A percentile compares a stretch with the other conserved stretches of the same genome.
Conservation (phyloP, 257 asterid species). For the Echium plantagineum region DNA sequence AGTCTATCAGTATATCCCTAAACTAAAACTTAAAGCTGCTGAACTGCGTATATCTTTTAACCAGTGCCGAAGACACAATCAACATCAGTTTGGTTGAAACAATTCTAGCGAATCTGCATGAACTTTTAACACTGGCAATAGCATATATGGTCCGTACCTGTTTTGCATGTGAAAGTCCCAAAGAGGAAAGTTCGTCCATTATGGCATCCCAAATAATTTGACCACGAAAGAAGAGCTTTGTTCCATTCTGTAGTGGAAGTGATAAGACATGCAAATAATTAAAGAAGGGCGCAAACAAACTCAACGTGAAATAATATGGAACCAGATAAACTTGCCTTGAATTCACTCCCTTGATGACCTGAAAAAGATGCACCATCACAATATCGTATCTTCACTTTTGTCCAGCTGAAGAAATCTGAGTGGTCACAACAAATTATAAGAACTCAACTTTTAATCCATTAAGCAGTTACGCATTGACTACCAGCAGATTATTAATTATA, state of each 20-base stretch:
- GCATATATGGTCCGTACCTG: slow-evolving; percentile 28
- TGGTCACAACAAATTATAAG: slow-evolving; percentile 8
- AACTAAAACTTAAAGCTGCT: not conserved
- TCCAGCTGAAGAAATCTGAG: slow-evolving; percentile 90
- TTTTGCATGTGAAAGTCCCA: slow-evolving; percentile 70
- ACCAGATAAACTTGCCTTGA: slow-evolving; percentile 36
- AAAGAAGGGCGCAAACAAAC: not conserved
- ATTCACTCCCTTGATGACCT: slow-evolving; percentile 65
- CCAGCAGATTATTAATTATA: not conserved
- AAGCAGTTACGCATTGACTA: not conserved
- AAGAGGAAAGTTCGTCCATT: slow-evolving; percentile 57
- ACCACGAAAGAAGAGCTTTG: slow-evolving; percentile 73
- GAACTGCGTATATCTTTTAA: not conserved
- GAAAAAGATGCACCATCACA: slow-evolving; percentile 94
- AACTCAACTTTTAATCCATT: slow-evolving; percentile 7
- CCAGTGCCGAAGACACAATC: not conserved
- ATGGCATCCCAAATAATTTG: slow-evolving; percentile 78
- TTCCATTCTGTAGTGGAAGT: slow-evolving; percentile 47
- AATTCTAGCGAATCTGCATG: not conserved
- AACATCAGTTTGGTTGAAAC: not conserved
- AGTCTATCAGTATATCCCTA: slow-evolving; percentile 17
- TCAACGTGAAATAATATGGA: not conserved
- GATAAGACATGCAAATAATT: slow-evolving; percentile 12
- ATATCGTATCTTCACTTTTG: slow-evolving; percentile 72
- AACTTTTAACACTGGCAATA: too few relatives aligned